Evolutionary conservation across 345 rosid species (phyloP), one percentile per base, ranked within the genome.

Genomic region (Eucalyptus cloeziana): DNA sequence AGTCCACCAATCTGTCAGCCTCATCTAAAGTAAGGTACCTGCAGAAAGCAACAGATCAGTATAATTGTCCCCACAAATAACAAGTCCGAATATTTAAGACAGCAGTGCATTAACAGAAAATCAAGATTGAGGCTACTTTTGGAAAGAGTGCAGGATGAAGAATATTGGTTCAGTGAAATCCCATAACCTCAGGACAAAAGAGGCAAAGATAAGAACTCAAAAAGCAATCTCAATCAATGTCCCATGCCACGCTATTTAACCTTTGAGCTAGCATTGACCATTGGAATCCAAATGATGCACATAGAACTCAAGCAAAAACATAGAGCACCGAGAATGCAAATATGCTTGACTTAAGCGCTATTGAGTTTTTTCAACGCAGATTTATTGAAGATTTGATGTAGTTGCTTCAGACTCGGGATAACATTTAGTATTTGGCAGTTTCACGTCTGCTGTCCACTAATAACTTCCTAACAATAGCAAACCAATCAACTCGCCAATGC

Each of bases 21-120:
- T 97, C 99, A 91, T 97, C 99, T 87, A 97, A 91, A 71, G 99
- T 96, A 93, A 97, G 91, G 86, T 96, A 97, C 95, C 99, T 97
- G 92, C n/a, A 93, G 16, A 89, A 54, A 90, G 13, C 40, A 67
- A n/a, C 47, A 56, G 8, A 47, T 87, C 58, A 45, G 45, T 47
- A 37, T 62, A 87, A 7, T 22, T 40, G 47, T 76, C 85, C 47
- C 47, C 47, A 7, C 62, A 31, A n/a, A 51, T 25, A 86, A 15
- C 30, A 31, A 86, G 44, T 76, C 44, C 3, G 3, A 76, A 40
- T 76, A 40, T 76, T 40, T 40, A 40, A 40, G 47, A 76, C 47
- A 9, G 22, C 25, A 76, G 85, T 76, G 47, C 85, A 76, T 21
- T 40, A 40, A 64, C 10, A 64, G 85, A 76, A 76, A 76, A 76